Conservation (phyloP, 1,284 basidiomycete genomes). For the Cutaneotrichosporon sp. region DNA sequence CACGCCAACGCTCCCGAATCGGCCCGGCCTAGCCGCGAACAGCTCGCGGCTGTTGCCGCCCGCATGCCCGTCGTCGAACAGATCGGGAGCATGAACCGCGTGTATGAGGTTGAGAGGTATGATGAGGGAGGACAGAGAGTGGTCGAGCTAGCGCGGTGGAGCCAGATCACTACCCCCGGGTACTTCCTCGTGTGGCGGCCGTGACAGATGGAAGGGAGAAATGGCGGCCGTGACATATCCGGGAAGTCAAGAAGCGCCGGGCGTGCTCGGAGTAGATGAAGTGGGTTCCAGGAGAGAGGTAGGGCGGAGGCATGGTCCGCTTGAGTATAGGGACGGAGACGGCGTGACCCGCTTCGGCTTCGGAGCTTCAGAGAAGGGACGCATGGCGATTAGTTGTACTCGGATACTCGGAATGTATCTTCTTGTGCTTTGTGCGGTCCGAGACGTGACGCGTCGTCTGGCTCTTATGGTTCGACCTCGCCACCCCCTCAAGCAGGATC, state of each 20-base stretch:
- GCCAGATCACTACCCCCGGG: slow-evolving; percentile 36
- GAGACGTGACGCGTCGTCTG: no score
- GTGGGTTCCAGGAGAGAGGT: background rate
- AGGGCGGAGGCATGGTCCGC: background rate
- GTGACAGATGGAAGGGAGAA: no score
- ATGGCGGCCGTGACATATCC: slow-evolving; percentile 42
- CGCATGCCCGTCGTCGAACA: slow-evolving; percentile 36
- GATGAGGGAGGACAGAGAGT: slow-evolving; percentile 30
- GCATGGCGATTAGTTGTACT: no score
- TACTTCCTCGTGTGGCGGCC: slow-evolving; percentile 52
- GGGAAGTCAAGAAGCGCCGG: background rate
- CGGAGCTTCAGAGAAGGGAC: no score
- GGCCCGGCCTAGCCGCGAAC: slow-evolving; percentile 30
- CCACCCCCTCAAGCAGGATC: no score
- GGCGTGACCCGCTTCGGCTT: no score
- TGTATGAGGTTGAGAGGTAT: slow-evolving; percentile 45
- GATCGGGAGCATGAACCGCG: slow-evolving; percentile 46
- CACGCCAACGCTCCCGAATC: slow-evolving; percentile 43
- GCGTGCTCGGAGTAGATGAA: background rate
- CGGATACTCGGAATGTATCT: no score
- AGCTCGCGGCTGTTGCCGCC: slow-evolving; percentile 33
- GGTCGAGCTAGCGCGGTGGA: slow-evolving; percentile 42
- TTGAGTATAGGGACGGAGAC: no score
- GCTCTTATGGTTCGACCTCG: background rate
- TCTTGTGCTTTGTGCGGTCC: no score